Conservation (phyloP, 2,329 filamentous ascomycete genomes). For the Sordariomycetes sp. region DNA sequence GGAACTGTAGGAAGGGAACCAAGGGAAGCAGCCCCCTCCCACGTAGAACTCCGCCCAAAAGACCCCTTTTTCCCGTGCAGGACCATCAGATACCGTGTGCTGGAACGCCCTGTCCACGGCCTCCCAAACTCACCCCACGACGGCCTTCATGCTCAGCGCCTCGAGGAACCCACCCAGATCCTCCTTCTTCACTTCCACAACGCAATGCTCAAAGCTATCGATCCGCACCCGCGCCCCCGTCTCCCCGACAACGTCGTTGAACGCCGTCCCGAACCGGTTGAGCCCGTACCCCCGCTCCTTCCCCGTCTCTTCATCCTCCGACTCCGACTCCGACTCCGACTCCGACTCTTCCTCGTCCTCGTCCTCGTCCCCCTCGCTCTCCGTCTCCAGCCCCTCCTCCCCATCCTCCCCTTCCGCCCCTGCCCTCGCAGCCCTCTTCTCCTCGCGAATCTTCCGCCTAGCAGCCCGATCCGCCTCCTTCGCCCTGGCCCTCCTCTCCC, state of each 20-base stretch:
- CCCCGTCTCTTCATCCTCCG: slow-evolving; percentile 40
- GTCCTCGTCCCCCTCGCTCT: slow-evolving; percentile 22
- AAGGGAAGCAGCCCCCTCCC: background rate
- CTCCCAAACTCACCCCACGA: slow-evolving; percentile 41
- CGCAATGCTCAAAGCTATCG: slow-evolving; percentile 94
- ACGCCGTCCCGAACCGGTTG: slow-evolving; percentile 88
- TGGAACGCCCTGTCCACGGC: background rate
- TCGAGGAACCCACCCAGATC: slow-evolving; percentile 86
- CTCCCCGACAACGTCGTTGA: slow-evolving; percentile 87
- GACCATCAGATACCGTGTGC: background rate
- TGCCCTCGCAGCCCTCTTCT: slow-evolving; percentile 42
- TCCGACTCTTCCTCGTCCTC: slow-evolving; percentile 19
- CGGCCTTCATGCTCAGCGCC: slow-evolving; percentile 79
- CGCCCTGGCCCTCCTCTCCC: slow-evolving; percentile 47
- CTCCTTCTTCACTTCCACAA: slow-evolving; percentile 96
- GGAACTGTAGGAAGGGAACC: background rate
- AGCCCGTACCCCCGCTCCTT: slow-evolving; percentile 55
- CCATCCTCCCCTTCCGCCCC: slow-evolving; percentile 24
- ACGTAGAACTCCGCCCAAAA: background rate
- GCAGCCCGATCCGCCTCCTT: slow-evolving; percentile 43
- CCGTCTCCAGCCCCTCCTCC: slow-evolving; percentile 33
- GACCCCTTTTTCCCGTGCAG: background rate
- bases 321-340: slow-evolving; percentile 31
- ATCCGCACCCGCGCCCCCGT: slow-evolving; percentile 82
- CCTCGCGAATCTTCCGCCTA: slow-evolving; percentile 45